Conservation (phyloP, 805 yeast species). For the Cyberlindnera amylophila region DNA sequence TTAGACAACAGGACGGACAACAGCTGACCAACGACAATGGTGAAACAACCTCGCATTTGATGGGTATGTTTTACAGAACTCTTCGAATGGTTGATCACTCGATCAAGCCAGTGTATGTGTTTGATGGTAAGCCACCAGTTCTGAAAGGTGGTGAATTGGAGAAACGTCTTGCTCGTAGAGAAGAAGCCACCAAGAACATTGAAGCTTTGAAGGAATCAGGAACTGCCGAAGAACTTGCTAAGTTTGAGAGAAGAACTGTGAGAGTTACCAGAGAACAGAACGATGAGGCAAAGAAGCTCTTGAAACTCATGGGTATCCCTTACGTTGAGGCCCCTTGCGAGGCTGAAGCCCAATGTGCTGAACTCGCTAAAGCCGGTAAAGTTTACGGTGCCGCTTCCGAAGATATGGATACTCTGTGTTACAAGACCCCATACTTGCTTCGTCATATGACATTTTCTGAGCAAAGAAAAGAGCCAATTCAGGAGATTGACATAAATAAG, state of each 20-base stretch:
- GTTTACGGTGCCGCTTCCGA: slow-evolving; percentile 97
- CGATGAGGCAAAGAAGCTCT: slow-evolving; percentile 82
- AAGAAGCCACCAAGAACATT: slow-evolving; percentile 74
- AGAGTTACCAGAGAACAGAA: slow-evolving; percentile 86
- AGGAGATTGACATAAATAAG: slow-evolving; percentile 65
- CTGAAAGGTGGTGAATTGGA: slow-evolving; percentile 90
- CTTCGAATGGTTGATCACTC: slow-evolving; percentile 86
- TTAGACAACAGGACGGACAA: slow-evolving; percentile 95
- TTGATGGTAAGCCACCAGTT: slow-evolving; percentile 97
- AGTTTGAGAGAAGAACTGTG: slow-evolving; percentile 83
- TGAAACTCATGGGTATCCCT: slow-evolving; percentile 93
- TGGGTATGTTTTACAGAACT: slow-evolving; percentile 96
- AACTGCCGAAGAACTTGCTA: slow-evolving; percentile 68
- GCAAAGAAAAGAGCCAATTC: slow-evolving; percentile 87
- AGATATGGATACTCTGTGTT: slow-evolving; percentile 98
- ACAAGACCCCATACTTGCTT: slow-evolving; percentile 76
- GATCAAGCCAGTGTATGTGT: slow-evolving; percentile 94
- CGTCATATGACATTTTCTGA: slow-evolving; percentile 93
- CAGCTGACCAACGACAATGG: slow-evolving; percentile 86
- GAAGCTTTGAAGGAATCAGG: slow-evolving; percentile 79
- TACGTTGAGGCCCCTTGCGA: slow-evolving; percentile 93
- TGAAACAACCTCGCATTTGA: slow-evolving; percentile 87
- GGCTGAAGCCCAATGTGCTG: slow-evolving; percentile 99
- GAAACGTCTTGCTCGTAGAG: slow-evolving; percentile 75
- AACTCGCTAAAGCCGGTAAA: slow-evolving; percentile 80